A percentile compares a stretch with the other conserved stretches of the same genome.
phyloP scores from a whole-genome alignment of 2,329 filamentous ascomycete species.

The Periconia sp. region DNA sequence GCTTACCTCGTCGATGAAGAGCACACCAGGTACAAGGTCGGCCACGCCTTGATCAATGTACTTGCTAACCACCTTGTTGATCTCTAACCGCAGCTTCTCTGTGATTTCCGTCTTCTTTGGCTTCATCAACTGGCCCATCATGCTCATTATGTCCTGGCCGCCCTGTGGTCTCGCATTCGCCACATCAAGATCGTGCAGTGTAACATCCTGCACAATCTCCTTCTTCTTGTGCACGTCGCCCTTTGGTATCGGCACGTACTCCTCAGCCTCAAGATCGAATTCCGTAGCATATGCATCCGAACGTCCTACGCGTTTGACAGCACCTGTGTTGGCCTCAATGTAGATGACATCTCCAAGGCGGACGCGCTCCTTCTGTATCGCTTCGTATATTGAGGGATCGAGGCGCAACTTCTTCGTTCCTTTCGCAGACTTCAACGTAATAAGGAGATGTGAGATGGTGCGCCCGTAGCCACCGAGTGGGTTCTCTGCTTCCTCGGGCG shows the following conservation, averaged over 20 bases:
- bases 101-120: slow-evolving; percentile 99
- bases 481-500: slow-evolving; percentile 97
- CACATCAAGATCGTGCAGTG: slow-evolving; percentile 93
- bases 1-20: slow-evolving; percentile 96
- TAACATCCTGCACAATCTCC: slow-evolving; percentile 98
- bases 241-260: slow-evolving; percentile 98
- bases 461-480: slow-evolving; percentile 95
- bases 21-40: slow-evolving; percentile 94
- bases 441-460: slow-evolving; percentile 94
- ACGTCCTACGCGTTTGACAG: slow-evolving; percentile 94
- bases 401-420: slow-evolving; percentile 97
- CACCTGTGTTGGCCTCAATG: slow-evolving; percentile 98
- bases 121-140: slow-evolving; percentile 99
- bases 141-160: slow-evolving; percentile 99
- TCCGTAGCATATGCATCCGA: slow-evolving; percentile 98
- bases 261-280: slow-evolving; percentile 97
- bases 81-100: slow-evolving; percentile 92
- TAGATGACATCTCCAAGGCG: slow-evolving; percentile 97
- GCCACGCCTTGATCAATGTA: slow-evolving; percentile 99
- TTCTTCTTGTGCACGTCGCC: slow-evolving; percentile 99
- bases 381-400: slow-evolving; percentile 98
- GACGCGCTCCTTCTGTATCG: slow-evolving; percentile 97
- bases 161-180: slow-evolving; percentile 95
- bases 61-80: slow-evolving; percentile 99
- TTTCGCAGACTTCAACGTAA: slow-evolving; percentile 92